A percentile compares a stretch with the other conserved stretches of the same genome.
phyloP scores from a whole-genome alignment of 2,329 filamentous ascomycete species.

The Diaporthe sp. region DNA sequence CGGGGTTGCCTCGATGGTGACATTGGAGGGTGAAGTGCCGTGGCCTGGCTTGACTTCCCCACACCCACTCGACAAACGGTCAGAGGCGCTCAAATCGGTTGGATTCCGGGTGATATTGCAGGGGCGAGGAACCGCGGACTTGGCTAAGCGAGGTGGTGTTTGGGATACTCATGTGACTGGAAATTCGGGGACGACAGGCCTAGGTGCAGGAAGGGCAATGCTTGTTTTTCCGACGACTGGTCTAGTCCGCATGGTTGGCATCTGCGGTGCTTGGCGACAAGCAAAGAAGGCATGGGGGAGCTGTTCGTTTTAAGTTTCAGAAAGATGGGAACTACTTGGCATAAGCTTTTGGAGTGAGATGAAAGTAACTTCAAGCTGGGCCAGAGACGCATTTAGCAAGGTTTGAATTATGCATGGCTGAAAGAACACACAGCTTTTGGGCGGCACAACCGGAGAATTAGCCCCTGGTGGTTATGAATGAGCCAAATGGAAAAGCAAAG shows the following conservation, averaged over 20 bases:
- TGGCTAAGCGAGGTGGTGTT: constrained; percentile 5
- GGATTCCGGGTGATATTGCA: not conserved
- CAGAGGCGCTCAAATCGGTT: constrained; percentile 13
- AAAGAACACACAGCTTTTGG: too few relatives aligned
- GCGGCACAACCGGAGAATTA: not conserved
- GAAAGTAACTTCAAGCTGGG: not conserved
- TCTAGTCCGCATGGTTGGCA: not conserved
- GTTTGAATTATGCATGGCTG: not conserved
- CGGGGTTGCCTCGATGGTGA: not conserved
- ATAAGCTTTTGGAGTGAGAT: not conserved
- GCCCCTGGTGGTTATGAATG: not conserved
- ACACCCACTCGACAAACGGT: not conserved
- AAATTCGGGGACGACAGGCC: not conserved
- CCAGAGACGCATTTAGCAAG: not conserved
- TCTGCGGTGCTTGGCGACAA: not conserved
- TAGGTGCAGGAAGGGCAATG: not conserved
- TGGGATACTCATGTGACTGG: constrained; percentile 3
- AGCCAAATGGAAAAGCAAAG: not conserved
- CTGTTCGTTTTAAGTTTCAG: not conserved
- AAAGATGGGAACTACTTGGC: not conserved
- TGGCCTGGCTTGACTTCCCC: not conserved
- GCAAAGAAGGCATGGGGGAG: not conserved
- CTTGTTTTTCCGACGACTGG: constrained; percentile 14
- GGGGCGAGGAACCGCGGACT: not conserved
- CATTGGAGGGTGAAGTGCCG: not conserved